Percentiles rank a stretch among this genome's conserved stretches.
Evolutionary conservation across 129 eudicot genomes (phyloP).

Genomic region (Oenanthe sinensis): DNA sequence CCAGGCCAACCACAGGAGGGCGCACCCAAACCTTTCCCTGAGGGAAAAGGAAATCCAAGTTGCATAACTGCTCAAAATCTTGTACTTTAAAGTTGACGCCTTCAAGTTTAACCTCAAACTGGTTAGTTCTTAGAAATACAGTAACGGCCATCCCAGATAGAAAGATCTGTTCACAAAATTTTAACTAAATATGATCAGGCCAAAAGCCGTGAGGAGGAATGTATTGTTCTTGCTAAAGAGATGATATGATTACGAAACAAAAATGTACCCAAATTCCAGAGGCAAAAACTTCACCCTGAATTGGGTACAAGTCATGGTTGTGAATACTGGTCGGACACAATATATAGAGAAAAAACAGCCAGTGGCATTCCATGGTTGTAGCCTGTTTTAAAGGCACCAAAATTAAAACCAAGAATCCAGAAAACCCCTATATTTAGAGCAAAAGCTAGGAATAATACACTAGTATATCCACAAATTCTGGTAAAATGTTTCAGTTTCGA

Average conservation of each 20-base stretch:
- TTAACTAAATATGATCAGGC: not conserved
- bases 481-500: not conserved
- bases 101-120: slow-evolving; percentile 44
- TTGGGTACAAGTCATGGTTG: not conserved
- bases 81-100: slow-evolving; percentile 34
- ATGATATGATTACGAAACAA: not conserved
- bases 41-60: slow-evolving; percentile 36
- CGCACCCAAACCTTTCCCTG: slow-evolving; percentile 32
- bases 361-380: slow-evolving; percentile 5
- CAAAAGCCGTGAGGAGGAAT: not conserved
- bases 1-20: slow-evolving; percentile 41
- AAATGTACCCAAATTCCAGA: not conserved
- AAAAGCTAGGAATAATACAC: not conserved
- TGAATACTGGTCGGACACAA: slow-evolving; percentile 2
- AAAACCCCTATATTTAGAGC: not conserved
- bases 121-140: slow-evolving; percentile 35
- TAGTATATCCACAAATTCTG: not conserved
- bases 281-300: not conserved
- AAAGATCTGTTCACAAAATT: slow-evolving; percentile 1
- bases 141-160: slow-evolving; percentile 29
- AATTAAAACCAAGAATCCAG: slow-evolving; percentile 1
- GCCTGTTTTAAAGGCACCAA: not conserved
- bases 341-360: not conserved
- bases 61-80: slow-evolving; percentile 37
- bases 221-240: not conserved